Base-by-base conservation (phyloP, 495 filamentous ascomycete genomes). In the Penicillium antarcticum region DNA sequence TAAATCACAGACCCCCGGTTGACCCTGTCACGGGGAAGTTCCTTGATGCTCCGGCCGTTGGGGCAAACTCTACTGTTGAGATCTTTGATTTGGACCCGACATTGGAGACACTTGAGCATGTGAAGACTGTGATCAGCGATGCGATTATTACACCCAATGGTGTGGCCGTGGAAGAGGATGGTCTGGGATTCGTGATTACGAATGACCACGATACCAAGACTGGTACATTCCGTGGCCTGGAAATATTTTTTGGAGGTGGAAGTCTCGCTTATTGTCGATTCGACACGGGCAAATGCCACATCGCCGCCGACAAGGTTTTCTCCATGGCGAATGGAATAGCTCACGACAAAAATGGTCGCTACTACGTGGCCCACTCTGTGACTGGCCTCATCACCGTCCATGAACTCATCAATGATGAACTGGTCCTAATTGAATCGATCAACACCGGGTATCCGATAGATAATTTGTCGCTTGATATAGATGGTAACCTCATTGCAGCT, bases 1-100 rank as follows among this genome's bases (percentile, higher is more conserved):
- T 74, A 47, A 74, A 76, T 40, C 65, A 73, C 44, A 58, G 67
- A 1, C 70, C 71, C 2, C 63, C 73, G 0, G 58, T 74, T 42
- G 62, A 67, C 36, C 53, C 55, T 17, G 33, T 40, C 1, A 69
- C 65, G 12, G 69, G 68, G 11, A 54, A 66, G 17, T 18, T 56
- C 0, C 50, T 72, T 2, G 63, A 73, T 48, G 50, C 63, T 7
- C 48, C 26, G 9, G 29, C 21, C 21, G 21, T 23, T 23, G 21
- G 21, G 21, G 21, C 63, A 21, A 74, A 74, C 45, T 69, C 71
- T 11, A 74, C 71, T 1, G 55, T 74, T 26, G 69, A 74, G 42
- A 45, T 69, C 5, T 38, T 74, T 60, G 51, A 58, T 32, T 52
- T 63, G 12, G 41, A 53, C 29, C 36, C 26, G 2, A 34, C 42